Percentiles rank a stretch among this genome's conserved stretches.
Conservation (phyloP, 1,139 yeast genomes). For the Kurtzmaniella quercitrusa region DNA sequence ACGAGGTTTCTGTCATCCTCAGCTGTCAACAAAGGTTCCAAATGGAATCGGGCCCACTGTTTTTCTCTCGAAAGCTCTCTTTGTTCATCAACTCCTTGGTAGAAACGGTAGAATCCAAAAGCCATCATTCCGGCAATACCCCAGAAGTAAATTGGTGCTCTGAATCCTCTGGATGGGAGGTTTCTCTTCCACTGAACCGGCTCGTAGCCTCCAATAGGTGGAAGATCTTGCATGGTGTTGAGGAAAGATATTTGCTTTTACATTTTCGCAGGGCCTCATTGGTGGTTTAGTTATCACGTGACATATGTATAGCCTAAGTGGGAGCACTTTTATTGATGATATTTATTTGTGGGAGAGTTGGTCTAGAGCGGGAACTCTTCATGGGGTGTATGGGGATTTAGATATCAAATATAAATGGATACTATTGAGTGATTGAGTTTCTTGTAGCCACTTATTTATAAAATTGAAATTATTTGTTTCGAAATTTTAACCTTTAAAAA, state of each 20-base stretch:
- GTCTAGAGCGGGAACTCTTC: too few species aligned
- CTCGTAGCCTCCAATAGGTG: conserved; percentile 85
- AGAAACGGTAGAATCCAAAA: conserved; percentile 68
- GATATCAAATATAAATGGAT: background rate
- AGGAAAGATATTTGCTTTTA: background rate
- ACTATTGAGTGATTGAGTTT: background rate
- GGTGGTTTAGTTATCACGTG: background rate
- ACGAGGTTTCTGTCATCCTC: conserved; percentile 80
- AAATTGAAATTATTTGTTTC: background rate
- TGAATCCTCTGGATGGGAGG: conserved; percentile 79
- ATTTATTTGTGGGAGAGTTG: too few species aligned
- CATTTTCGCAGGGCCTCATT: conserved; percentile 2
- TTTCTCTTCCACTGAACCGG: conserved; percentile 89
- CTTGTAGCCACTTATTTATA: background rate
- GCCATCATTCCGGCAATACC: conserved; percentile 61
- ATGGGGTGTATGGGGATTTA: too few species aligned
- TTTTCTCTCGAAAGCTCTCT: conserved; percentile 75
- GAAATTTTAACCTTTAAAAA: too few species aligned
- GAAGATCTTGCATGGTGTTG: conserved; percentile 65
- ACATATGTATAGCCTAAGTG: background rate
- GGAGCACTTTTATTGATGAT: too few species aligned
- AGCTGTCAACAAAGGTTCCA: conserved; percentile 74
- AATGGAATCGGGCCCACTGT: conserved; percentile 70
- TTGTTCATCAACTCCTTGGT: conserved; percentile 70
- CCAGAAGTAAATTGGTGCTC: conserved; percentile 69